Evolutionary conservation across 1,139 yeast species (phyloP), one percentile per base, ranked within the genome.

Genomic region (Saccharomyces uvarum): DNA sequence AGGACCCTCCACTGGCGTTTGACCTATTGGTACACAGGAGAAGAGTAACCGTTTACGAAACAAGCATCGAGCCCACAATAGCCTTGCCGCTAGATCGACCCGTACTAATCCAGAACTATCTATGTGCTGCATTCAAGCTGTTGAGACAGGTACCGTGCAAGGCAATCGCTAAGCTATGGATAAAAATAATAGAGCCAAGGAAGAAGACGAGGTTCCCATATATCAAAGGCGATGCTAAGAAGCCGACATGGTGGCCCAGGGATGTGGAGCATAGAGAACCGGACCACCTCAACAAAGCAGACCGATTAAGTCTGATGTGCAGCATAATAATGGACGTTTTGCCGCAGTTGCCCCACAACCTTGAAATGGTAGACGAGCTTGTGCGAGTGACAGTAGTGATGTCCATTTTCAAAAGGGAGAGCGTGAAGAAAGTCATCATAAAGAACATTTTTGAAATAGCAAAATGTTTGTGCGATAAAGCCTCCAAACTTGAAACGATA

Each of bases 171-270:
- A 86, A 85, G 65, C 73, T 77, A 14, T 86, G 91, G 90, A 83
- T 86, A 52, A 80, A 77, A 61, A 70, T 73, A 1, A 73, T 84
- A 8, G 89, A 84, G 62, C 93, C 93, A 2, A 75, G 72, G 56
- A 86, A 86, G 62, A 90, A 86, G 68, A 77, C 86, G 1, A 69
- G 72, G 24, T 78, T 69, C 60, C 93, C 93, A 0, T 86, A 86
- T 66, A 84, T 81, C 56, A 63, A 66, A 19, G 82, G 80, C 2
- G 76, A 76, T 13, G 52, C 46, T 0, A 63, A 80, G 8, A 79
- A 74, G 58, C 93, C 93, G 0, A 64, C 64, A 1, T 86, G 93
- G 91, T 86, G 93, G 95, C 93, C 93, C 0, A 47, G 47, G 0
- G 54, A 60, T 16, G 80, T 84, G 0, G 74, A 80, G 46, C 93